phyloP scores from a whole-genome alignment of 306 rosid genomes.

The Purshia tridentata region DNA sequence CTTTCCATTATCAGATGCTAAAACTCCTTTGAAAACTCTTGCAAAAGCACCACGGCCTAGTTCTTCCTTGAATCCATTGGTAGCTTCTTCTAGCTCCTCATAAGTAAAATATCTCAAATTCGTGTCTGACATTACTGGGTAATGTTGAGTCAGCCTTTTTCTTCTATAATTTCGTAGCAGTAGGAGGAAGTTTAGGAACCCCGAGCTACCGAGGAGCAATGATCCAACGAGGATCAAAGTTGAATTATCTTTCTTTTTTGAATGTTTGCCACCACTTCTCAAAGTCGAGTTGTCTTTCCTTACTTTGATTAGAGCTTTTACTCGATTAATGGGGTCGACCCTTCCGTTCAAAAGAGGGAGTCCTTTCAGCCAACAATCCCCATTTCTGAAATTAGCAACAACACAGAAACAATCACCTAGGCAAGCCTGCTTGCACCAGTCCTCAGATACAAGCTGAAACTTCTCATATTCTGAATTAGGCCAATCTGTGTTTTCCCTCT shows the following conservation, averaged over 20 bases:
- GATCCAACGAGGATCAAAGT: conserved; percentile 31
- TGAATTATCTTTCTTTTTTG: conserved; percentile 14
- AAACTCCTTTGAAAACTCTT: conserved; percentile 31
- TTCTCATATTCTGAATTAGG: background rate
- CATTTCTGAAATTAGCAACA: conserved; percentile 30
- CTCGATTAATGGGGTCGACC: background rate
- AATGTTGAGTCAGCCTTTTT: conserved; percentile 20
- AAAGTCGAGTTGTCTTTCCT: conserved; percentile 39
- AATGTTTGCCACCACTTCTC: background rate
- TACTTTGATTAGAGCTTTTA: conserved; percentile 37
- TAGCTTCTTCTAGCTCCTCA: conserved; percentile 24
- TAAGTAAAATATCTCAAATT: conserved; percentile 23
- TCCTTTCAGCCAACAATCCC: conserved; percentile 47
- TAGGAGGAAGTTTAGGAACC: conserved; percentile 29
- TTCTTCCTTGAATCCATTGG: conserved; percentile 22
- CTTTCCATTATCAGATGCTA: conserved; percentile 26
- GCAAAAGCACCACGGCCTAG: conserved; percentile 29
- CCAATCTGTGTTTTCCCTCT: conserved; percentile 24
- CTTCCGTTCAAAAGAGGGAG: conserved; percentile 50
- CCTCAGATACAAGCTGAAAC: background rate
- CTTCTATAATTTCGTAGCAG: conserved; percentile 20
- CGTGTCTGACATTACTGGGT: background rate
- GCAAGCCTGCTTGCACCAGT: conserved; percentile 34
- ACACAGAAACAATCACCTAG: conserved; percentile 51
- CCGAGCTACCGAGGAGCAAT: conserved; percentile 43